Evolutionary conservation across 768 basidiomycete species (phyloP).

Genomic region (Royoungia palumana): DNA sequence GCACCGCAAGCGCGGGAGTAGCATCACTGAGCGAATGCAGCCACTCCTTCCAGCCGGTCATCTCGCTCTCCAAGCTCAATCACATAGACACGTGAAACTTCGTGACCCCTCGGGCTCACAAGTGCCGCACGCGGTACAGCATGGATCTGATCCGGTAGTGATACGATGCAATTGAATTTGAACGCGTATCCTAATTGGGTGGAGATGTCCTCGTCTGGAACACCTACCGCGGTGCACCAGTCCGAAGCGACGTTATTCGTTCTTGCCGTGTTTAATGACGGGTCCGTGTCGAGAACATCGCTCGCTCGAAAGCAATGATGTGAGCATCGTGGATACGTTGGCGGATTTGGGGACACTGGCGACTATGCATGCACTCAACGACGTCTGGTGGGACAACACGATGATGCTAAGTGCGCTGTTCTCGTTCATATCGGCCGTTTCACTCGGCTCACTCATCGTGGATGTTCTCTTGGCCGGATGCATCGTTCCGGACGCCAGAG

Average conservation of each 20-base stretch:
- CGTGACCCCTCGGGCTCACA: slow-evolving; percentile 30
- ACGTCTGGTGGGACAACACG: slow-evolving; percentile 73
- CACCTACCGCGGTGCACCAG: background rate
- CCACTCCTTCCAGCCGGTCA: slow-evolving; percentile 46
- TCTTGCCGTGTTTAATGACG: slow-evolving; percentile 22
- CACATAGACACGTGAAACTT: slow-evolving; percentile 17
- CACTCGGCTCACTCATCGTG: background rate
- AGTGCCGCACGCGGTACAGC: slow-evolving; percentile 15
- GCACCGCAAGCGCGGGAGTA: slow-evolving; percentile 65
- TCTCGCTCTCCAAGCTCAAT: slow-evolving; percentile 16
- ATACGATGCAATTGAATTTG: slow-evolving; percentile 33
- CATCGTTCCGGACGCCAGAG: slow-evolving; percentile 18
- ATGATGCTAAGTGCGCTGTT: slow-evolving; percentile 69
- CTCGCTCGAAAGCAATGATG: slow-evolving; percentile 13
- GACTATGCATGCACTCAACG: slow-evolving; percentile 70
- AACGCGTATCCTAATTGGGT: background rate
- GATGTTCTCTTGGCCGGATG: slow-evolving; percentile 34
- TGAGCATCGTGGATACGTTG: slow-evolving; percentile 24
- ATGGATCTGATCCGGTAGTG: slow-evolving; percentile 15
- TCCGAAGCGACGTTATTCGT: slow-evolving; percentile 45
- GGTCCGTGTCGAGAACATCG: background rate
- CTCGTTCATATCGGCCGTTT: background rate
- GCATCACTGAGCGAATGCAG: slow-evolving; percentile 50
- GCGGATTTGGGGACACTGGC: slow-evolving; percentile 58
- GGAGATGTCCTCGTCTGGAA: background rate